Evolutionary conservation across 306 rosid species (phyloP).

Genomic region (Arachis stenosperma): DNA sequence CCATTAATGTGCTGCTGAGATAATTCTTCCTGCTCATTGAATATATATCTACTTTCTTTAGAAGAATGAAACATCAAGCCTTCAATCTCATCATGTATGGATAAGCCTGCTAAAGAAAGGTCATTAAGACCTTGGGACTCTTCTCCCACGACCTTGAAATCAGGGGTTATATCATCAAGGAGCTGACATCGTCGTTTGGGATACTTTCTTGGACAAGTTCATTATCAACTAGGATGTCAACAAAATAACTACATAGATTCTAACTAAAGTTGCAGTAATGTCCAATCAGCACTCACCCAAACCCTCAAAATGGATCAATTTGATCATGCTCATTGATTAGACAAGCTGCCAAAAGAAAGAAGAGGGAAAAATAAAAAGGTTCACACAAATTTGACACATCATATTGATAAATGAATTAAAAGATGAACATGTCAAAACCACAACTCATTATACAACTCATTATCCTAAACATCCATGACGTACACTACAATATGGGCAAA

Average conservation of each 20-base stretch:
- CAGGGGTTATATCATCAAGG: constrained; percentile 88
- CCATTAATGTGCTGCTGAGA: too few species aligned
- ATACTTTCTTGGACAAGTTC: constrained; percentile 45
- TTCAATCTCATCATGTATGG: constrained; percentile 21
- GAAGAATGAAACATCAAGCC: too few species aligned
- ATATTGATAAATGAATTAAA: neutral
- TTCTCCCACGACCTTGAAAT: constrained; percentile 72
- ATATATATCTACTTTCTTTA: too few species aligned
- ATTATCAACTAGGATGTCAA: constrained; percentile 39
- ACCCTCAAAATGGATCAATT: constrained; percentile 53
- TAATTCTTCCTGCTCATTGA: too few species aligned
- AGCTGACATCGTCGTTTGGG: constrained; percentile 66
- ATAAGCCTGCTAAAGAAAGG: constrained; percentile 64
- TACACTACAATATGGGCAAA: neutral
- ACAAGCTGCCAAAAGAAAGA: too few species aligned
- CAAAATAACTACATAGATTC: constrained; percentile 24
- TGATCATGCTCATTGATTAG: constrained; percentile 1
- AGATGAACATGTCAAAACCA: constrained; percentile 11
- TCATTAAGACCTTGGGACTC: constrained; percentile 61
- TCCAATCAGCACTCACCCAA: constrained; percentile 63
- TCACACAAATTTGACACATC: neutral
- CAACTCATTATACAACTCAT: neutral
- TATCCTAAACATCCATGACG: constrained; percentile 1
- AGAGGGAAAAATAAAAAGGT: too few species aligned
- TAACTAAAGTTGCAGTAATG: constrained; percentile 7